Conservation (phyloP, 2,329 filamentous ascomycete species). For the Escovopsis sp. region DNA sequence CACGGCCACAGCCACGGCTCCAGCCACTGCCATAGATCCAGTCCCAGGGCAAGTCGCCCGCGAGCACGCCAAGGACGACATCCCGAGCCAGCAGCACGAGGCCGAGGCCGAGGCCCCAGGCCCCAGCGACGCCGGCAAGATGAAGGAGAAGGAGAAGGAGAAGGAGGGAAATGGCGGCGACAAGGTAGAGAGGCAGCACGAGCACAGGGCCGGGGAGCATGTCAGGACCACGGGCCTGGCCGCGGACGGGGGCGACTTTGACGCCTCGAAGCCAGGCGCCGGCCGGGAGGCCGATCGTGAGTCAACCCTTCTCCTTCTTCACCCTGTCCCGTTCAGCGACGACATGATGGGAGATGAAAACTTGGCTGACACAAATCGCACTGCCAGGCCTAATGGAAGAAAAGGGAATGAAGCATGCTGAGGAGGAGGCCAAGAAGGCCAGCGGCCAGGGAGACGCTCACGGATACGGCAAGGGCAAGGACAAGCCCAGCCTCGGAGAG, state of each 20-base stretch:
- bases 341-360: neutral
- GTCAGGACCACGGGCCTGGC: conserved; percentile 42
- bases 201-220: conserved; percentile 35
- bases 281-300: conserved; percentile 52
- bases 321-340: too few species aligned
- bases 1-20: too few species aligned
- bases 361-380: neutral
- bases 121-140: neutral
- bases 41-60: too few species aligned
- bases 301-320: conserved; percentile 11
- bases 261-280: conserved; percentile 48
- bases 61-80: too few species aligned
- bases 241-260: conserved; percentile 54
- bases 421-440: conserved; percentile 1
- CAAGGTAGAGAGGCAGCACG: too few species aligned
- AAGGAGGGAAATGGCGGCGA: conserved; percentile 11
- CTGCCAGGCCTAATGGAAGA: conserved; percentile 19
- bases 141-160: conserved; percentile 3
- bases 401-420: conserved; percentile 15
- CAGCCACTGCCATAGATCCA: too few species aligned
- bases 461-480: conserved; percentile 11
- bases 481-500: conserved; percentile 37
- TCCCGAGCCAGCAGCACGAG: too few species aligned
- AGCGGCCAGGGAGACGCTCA: neutral
- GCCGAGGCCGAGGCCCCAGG: too few species aligned